These are phyloP conservation scores for Metschnikowia reukaufii DNA, from an alignment of 805 yeast genomes.

Conservation along the genomic window DNA sequence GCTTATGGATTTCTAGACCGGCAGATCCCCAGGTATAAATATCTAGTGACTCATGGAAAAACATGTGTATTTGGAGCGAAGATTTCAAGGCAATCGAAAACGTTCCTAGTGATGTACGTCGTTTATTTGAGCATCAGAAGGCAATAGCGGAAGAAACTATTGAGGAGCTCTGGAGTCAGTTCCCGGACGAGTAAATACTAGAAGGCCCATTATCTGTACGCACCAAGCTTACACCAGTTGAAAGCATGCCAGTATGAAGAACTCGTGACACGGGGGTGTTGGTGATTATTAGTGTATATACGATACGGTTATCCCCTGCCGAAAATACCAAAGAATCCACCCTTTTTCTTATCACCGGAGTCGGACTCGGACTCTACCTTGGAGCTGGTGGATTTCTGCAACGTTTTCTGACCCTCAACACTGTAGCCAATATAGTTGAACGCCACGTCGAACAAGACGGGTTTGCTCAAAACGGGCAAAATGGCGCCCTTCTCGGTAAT, in stretches of 20 bases:
- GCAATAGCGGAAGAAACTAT: not conserved
- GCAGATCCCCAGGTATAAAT: not conserved
- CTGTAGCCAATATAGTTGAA: constrained; percentile 71
- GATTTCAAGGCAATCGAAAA: not conserved
- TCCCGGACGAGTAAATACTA: not conserved
- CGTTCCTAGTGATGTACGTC: not conserved
- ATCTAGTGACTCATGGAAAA: not conserved
- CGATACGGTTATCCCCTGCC: constrained; percentile 43
- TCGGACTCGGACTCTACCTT: constrained; percentile 24
- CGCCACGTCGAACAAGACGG: constrained; percentile 89
- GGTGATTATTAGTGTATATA: not conserved
- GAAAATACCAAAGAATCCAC: constrained; percentile 74
- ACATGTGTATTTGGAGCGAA: not conserved
- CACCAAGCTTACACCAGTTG: too few relatives aligned
- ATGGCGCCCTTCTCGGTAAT: constrained; percentile 30
- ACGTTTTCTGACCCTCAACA: constrained; percentile 21
- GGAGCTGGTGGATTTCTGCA: constrained; percentile 14
- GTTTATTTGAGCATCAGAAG: not conserved
- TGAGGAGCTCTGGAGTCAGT: not conserved
- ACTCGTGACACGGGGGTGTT: too few relatives aligned
- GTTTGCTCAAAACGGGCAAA: constrained; percentile 72
- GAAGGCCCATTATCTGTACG: too few relatives aligned
- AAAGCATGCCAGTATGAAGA: too few relatives aligned
- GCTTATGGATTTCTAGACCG: not conserved
- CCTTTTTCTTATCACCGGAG: constrained; percentile 45